Conservation (phyloP, 2,329 filamentous ascomycete species). For the Trichoderma sp. region DNA sequence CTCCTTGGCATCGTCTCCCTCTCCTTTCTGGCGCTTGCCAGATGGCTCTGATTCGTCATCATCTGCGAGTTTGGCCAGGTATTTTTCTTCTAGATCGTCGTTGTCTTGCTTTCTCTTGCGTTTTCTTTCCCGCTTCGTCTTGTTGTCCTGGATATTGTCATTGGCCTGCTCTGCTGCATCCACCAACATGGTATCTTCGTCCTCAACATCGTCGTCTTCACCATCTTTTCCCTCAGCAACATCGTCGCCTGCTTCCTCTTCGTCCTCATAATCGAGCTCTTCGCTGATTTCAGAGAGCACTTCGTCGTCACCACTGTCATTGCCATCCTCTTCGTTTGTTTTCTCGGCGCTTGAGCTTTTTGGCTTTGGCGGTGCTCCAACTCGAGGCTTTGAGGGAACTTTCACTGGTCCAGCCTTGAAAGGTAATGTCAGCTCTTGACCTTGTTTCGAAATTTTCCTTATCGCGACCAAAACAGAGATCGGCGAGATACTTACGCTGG, state of each 20-base stretch:
- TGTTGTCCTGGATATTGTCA: conserved; percentile 44
- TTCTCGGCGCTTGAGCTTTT: conserved; percentile 32
- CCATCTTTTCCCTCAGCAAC: conserved; percentile 32
- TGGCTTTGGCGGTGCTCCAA: conserved; percentile 45
- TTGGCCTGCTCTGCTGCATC: conserved; percentile 44
- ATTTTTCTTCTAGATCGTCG: conserved; percentile 71
- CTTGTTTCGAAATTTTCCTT: not conserved
- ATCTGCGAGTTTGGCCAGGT: conserved; percentile 67
- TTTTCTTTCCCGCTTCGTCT: conserved; percentile 57
- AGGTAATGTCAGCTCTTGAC: conserved; percentile 13
- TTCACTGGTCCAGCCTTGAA: conserved; percentile 57
- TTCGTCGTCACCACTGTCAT: conserved; percentile 41
- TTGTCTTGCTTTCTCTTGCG: conserved; percentile 70
- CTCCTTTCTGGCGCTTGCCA: conserved; percentile 56
- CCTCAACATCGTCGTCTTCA: conserved; percentile 37
- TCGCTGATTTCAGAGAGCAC: conserved; percentile 42
- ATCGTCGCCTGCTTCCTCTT: conserved; percentile 34
- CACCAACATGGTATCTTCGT: conserved; percentile 30
- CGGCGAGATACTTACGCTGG: conserved; percentile 62
- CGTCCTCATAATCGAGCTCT: conserved; percentile 42
- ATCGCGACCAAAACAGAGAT: not conserved
- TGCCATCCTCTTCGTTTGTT: conserved; percentile 38
- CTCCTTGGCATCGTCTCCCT: conserved; percentile 34
- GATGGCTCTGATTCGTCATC: conserved; percentile 61
- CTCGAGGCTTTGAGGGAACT: conserved; percentile 50